phyloP scores from a whole-genome alignment of 371 early-diverging fungal species.

The Mortierella sp. region DNA sequence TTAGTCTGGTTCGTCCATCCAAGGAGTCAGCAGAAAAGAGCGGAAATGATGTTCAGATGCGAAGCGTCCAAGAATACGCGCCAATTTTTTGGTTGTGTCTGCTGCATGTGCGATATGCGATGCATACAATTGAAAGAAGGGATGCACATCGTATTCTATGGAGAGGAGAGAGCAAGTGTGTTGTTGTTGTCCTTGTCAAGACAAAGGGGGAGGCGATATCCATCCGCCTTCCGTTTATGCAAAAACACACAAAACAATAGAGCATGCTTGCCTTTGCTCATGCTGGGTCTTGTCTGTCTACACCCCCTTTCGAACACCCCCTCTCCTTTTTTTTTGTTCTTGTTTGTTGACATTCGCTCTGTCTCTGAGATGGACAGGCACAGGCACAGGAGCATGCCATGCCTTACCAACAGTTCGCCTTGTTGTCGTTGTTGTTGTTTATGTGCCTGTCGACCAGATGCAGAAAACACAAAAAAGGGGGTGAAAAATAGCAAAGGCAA shows the following conservation, averaged over 20 bases:
- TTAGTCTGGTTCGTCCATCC: neutral
- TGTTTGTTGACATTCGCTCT: constrained; percentile 8
- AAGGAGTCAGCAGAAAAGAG: neutral
- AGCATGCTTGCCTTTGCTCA: neutral
- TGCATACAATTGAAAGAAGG: neutral
- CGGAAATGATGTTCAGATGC: constrained; percentile 11
- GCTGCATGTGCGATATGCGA: constrained; percentile 13
- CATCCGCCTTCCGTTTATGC: constrained; percentile 18
- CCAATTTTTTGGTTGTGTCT: neutral
- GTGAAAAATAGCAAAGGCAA: neutral
- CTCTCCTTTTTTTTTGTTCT: constrained; percentile 5
- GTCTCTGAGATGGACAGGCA: constrained; percentile 10
- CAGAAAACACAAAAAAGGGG: constrained; percentile 17
- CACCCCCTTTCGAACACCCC: constrained; percentile 17
- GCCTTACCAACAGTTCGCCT: constrained; percentile 14
- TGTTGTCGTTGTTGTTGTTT: neutral
- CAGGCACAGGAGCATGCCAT: constrained; percentile 3
- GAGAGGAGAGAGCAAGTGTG: neutral
- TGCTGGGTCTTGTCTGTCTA: neutral
- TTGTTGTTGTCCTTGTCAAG: neutral
- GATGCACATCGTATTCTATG: neutral
- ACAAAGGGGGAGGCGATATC: neutral
- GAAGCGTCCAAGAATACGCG: constrained; percentile 12
- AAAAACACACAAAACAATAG: neutral
- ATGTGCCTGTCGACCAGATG: constrained; percentile 14